phyloP scores from a whole-genome alignment of 352 stramenopile species.

The Aphanomyces stellatus region DNA sequence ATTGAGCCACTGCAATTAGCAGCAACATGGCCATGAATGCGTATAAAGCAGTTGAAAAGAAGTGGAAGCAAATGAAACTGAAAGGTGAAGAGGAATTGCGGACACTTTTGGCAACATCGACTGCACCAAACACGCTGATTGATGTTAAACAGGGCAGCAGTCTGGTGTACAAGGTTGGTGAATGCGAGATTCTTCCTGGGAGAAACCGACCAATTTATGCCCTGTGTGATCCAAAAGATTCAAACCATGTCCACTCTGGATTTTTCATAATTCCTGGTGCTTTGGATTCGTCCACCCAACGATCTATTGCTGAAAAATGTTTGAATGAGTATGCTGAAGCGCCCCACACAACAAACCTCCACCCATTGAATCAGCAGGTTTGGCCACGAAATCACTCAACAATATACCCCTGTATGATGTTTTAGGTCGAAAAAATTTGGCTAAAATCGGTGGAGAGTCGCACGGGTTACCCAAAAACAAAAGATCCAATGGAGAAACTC shows the following conservation, averaged over 20 bases:
- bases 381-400: not conserved
- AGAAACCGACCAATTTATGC: conserved; percentile 34
- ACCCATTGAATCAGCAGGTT: conserved; percentile 25
- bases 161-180: conserved; percentile 30
- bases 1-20: too few species aligned
- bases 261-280: conserved; percentile 65
- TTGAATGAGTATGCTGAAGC: conserved; percentile 52
- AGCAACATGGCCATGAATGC: too few species aligned
- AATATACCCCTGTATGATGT: too few species aligned
- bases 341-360: conserved; percentile 74
- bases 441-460: conserved; percentile 30
- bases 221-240: conserved; percentile 26
- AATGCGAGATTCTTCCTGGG: conserved; percentile 22
- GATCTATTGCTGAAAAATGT: conserved; percentile 23
- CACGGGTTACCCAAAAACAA: conserved; percentile 26
- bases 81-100: too few species aligned
- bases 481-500: conserved; percentile 44
- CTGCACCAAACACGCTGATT: too few species aligned
- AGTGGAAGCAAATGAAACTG: too few species aligned
- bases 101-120: too few species aligned
- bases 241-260: conserved; percentile 36
- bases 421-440: conserved; percentile 48
- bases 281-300: conserved; percentile 36
- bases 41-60: too few species aligned
- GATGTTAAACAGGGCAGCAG: too few species aligned